phyloP scores from a whole-genome alignment of 2,329 filamentous ascomycete genomes.

The Ceratocystiopsis sp. region DNA sequence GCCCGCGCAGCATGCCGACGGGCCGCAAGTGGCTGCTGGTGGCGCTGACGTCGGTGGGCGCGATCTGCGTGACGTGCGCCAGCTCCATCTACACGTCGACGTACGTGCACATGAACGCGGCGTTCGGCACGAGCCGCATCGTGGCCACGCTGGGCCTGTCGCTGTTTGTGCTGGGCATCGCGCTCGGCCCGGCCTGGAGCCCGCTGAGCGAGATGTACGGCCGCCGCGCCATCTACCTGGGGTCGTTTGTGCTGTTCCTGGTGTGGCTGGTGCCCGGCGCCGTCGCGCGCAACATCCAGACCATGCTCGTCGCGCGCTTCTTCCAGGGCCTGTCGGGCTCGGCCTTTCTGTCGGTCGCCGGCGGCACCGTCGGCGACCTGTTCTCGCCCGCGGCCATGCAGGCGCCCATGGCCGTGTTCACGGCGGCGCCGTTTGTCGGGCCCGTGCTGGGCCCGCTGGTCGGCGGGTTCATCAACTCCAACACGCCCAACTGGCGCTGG shows the following conservation, averaged over 20 bases:
- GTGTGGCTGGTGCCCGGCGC: conserved; percentile 72
- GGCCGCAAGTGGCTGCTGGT: conserved; percentile 68
- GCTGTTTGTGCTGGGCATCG: conserved; percentile 61
- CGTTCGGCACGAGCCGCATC: conserved; percentile 54
- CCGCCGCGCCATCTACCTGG: conserved; percentile 62
- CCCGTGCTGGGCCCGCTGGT: conserved; percentile 41
- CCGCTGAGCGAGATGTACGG: conserved; percentile 67
- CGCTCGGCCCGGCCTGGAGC: conserved; percentile 45
- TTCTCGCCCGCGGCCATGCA: conserved; percentile 53
- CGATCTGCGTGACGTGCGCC: conserved; percentile 58
- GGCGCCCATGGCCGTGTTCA: conserved; percentile 70
- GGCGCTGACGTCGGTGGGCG: conserved; percentile 52
- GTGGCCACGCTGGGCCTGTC: conserved; percentile 69
- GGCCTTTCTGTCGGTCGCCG: conserved; percentile 56
- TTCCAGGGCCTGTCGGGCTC: conserved; percentile 56
- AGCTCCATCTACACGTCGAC: conserved; percentile 82
- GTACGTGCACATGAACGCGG: conserved; percentile 57
- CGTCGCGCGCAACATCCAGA: conserved; percentile 64
- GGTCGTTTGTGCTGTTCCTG: conserved; percentile 55
- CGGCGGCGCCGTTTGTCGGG: conserved; percentile 46
- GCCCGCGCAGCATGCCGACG: conserved; percentile 51
- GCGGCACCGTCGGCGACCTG: conserved; percentile 71
- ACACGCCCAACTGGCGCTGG: conserved; percentile 54
- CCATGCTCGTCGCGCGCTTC: conserved; percentile 63
- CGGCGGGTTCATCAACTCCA: conserved; percentile 71